Evolutionary conservation across 2,329 filamentous ascomycete species (phyloP), one percentile per base, ranked within the genome.

Genomic region (Ophiostoma australiae): DNA sequence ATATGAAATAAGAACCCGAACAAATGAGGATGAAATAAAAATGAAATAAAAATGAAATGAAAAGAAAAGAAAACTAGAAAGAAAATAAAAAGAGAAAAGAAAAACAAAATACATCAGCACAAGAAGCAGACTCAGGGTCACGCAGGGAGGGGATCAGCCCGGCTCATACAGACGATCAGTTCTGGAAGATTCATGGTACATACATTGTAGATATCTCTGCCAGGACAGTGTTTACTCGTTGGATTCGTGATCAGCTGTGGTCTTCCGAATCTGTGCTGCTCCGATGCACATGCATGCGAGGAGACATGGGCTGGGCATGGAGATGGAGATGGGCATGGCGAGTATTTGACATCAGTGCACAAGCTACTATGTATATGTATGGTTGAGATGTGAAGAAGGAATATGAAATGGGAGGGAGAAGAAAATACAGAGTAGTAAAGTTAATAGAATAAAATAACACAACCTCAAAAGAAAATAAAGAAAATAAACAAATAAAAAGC

Each of bases 241-340:
- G n/a, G 44, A n/a, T 48, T 17, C 44, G 44, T 17, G 61, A 65
- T 65, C 61, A 65, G 27, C 61, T 65, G 15, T 65, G 31, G 61
- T 20, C 23, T 37, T 37, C 61, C 33, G 10, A 33, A 33, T 37
- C 33, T 20, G 61, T 37, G 27, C 31, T 65, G 61, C 61, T 65
- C 61, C 61, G 61, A 65, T 65, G 33, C 61, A 65, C 31, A 65
- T 35, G 31, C 1, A 65, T 37, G 61, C 31, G 27, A 20, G 27
- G 61, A 33, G 33, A 61, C n/a, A 17, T 33, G 55, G 23, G 17
- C 44, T 48, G 44, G 44, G 44, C 17, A 48, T n/a, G 7, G 52
- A 27, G 44, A 48, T 11, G 39, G 15, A 15, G 15, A 41, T 15
- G 39, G 39, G 39, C 39, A 15, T n/a, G 15, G 44, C 15, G 44